Percentiles rank a stretch among this genome's conserved stretches.
phyloP scores from a whole-genome alignment of 371 early-diverging fungal species.

The Actinomortierella ambigua region DNA sequence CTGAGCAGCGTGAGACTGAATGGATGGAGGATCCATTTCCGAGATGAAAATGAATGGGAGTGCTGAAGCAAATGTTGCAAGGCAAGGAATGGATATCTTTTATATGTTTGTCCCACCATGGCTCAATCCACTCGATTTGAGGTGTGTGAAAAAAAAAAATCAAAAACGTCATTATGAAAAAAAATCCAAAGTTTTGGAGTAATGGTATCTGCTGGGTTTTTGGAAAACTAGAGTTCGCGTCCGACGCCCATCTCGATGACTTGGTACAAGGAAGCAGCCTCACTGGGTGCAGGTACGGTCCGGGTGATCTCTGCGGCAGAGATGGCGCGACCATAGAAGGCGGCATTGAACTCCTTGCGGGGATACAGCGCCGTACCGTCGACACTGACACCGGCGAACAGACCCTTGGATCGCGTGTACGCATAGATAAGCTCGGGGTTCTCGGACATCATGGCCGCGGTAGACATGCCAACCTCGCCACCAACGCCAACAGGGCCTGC shows the following conservation, averaged over 20 bases:
- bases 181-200: neutral
- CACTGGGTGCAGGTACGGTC: constrained; percentile 43
- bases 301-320: constrained; percentile 55
- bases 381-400: constrained; percentile 72
- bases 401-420: constrained; percentile 76
- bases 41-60: no score
- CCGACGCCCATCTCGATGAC: constrained; percentile 39
- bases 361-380: constrained; percentile 64
- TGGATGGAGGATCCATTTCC: no score
- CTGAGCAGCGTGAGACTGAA: no score
- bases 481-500: constrained; percentile 84
- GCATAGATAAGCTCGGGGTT: constrained; percentile 60
- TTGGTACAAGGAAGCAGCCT: constrained; percentile 38
- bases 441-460: constrained; percentile 50
- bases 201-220: neutral
- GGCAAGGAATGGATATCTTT: no score
- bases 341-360: constrained; percentile 57
- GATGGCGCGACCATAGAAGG: constrained; percentile 57
- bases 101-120: no score
- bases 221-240: constrained; percentile 25
- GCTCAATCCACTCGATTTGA: no score
- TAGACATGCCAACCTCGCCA: constrained; percentile 71
- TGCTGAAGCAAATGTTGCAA: no score
- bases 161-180: neutral
- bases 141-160: neutral